These are phyloP conservation scores for Colletotrichum trifolii DNA, from an alignment of 2,329 filamentous ascomycete species.

Conservation along the genomic window DNA sequence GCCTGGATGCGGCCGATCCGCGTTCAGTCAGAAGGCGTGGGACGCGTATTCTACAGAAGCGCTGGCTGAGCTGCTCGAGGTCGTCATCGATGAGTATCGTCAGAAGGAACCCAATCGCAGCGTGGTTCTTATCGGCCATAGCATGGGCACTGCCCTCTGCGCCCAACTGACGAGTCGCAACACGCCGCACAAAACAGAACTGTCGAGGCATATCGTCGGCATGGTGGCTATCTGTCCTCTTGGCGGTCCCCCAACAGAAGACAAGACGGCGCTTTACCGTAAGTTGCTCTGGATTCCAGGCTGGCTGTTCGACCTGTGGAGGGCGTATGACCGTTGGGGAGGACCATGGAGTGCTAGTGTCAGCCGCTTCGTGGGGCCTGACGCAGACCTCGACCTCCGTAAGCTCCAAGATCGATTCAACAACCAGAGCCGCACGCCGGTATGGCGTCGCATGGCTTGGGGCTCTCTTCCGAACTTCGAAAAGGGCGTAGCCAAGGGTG, in stretches of 20 bases:
- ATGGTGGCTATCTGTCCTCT: conserved; percentile 85
- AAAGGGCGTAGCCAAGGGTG: conserved; percentile 64
- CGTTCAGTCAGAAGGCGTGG: conserved; percentile 77
- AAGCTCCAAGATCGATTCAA: conserved; percentile 81
- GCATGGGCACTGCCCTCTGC: conserved; percentile 86
- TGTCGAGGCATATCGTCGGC: conserved; percentile 77
- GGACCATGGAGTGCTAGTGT: conserved; percentile 84
- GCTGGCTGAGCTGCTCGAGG: conserved; percentile 78
- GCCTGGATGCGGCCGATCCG: conserved; percentile 87
- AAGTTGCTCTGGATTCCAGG: conserved; percentile 76
- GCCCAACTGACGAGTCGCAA: conserved; percentile 72
- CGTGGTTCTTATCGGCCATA: conserved; percentile 86
- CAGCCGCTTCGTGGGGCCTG: conserved; percentile 76
- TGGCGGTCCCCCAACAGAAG: conserved; percentile 69
- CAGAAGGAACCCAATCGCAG: conserved; percentile 74
- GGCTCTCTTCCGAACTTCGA: conserved; percentile 74
- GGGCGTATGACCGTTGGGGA: conserved; percentile 82
- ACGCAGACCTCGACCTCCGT: conserved; percentile 73
- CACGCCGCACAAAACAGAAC: conserved; percentile 56
- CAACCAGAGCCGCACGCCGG: conserved; percentile 81
- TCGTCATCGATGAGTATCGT: conserved; percentile 78
- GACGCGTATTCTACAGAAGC: conserved; percentile 83
- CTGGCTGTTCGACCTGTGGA: conserved; percentile 79
- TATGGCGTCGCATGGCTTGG: conserved; percentile 84
- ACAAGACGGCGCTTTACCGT: conserved; percentile 58